Evolutionary conservation across 164 flowering plant species (phyloP).

Genomic region (Brasenia schreberi): DNA sequence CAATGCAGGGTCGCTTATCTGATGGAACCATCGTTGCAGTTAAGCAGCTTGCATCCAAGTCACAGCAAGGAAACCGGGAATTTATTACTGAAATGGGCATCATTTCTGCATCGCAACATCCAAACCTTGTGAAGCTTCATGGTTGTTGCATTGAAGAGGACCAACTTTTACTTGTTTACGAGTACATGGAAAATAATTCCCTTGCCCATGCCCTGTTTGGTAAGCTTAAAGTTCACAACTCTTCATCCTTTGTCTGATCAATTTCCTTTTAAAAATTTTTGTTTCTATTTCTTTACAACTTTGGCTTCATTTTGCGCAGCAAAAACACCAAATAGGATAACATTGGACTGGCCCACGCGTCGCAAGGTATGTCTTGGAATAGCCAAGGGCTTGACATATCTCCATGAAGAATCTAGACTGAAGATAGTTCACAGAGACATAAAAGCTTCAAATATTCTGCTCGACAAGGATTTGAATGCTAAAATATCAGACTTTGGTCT

Average conservation of each 20-base stretch:
- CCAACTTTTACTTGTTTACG: slow-evolving; percentile 48
- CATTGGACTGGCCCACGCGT: slow-evolving; percentile 56
- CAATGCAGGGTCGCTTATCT: slow-evolving; percentile 41
- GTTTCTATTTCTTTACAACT: neutral
- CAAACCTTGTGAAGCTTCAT: slow-evolving; percentile 66
- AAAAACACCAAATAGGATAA: slow-evolving; percentile 9
- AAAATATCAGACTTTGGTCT: slow-evolving; percentile 4
- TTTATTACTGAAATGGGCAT: slow-evolving; percentile 78
- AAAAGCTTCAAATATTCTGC: slow-evolving; percentile 52
- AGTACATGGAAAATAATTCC: slow-evolving; percentile 76
- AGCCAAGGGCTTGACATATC: slow-evolving; percentile 52
- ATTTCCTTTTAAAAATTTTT: neutral
- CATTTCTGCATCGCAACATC: slow-evolving; percentile 73
- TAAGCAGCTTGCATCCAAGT: slow-evolving; percentile 73
- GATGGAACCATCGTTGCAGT: slow-evolving; percentile 70
- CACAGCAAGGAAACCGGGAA: slow-evolving; percentile 79
- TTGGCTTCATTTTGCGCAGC: neutral
- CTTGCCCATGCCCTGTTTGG: slow-evolving; percentile 59
- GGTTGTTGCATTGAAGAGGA: slow-evolving; percentile 77
- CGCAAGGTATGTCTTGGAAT: slow-evolving; percentile 48
- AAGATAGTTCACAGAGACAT: slow-evolving; percentile 73
- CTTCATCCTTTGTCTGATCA: neutral
- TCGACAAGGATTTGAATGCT: slow-evolving; percentile 3
- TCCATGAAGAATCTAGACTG: slow-evolving; percentile 57
- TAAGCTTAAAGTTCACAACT: slow-evolving; percentile 3